These are phyloP conservation scores for Amanita pseudoporphyria DNA, from an alignment of 768 basidiomycete genomes.

Conservation along the genomic window DNA sequence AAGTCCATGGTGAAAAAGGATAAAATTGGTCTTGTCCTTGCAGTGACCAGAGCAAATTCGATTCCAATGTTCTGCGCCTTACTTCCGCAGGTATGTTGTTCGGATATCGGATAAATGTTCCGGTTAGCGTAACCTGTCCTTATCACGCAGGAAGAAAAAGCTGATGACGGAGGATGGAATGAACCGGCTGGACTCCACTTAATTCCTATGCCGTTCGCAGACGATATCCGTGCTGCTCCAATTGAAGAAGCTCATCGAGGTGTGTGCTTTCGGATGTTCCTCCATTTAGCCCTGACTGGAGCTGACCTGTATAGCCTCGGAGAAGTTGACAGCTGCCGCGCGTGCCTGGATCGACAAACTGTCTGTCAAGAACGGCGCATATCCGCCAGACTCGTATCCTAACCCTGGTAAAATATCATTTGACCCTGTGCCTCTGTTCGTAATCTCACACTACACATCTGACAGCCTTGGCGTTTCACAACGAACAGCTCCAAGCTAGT, in stretches of 20 bases:
- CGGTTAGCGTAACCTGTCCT: not conserved
- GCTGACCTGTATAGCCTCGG: slow-evolving; percentile 42
- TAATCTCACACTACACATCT: slow-evolving; percentile 1
- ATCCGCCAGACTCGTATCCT: slow-evolving; percentile 83
- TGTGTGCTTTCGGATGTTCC: slow-evolving; percentile 17
- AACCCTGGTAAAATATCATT: slow-evolving; percentile 65
- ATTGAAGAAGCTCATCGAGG: slow-evolving; percentile 58
- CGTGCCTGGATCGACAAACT: slow-evolving; percentile 71
- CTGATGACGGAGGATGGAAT: slow-evolving; percentile 62
- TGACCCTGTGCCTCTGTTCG: not conserved
- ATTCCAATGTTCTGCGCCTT: slow-evolving; percentile 77
- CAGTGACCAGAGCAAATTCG: slow-evolving; percentile 58
- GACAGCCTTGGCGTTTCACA: slow-evolving; percentile 77
- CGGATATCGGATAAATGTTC: not conserved
- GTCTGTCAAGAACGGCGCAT: slow-evolving; percentile 66
- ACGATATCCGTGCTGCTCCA: slow-evolving; percentile 81
- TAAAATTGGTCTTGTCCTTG: slow-evolving; percentile 72
- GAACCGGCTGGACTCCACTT: slow-evolving; percentile 90
- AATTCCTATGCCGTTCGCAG: slow-evolving; percentile 88
- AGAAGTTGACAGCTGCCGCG: slow-evolving; percentile 59
- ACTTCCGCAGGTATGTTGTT: slow-evolving; percentile 63
- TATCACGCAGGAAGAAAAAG: slow-evolving; percentile 61
- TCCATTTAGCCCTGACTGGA: not conserved
- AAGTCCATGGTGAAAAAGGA: slow-evolving; percentile 74
- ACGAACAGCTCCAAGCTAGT: slow-evolving; percentile 82